Conservation (phyloP, 345 rosid species). For the Brassica carinata region DNA sequence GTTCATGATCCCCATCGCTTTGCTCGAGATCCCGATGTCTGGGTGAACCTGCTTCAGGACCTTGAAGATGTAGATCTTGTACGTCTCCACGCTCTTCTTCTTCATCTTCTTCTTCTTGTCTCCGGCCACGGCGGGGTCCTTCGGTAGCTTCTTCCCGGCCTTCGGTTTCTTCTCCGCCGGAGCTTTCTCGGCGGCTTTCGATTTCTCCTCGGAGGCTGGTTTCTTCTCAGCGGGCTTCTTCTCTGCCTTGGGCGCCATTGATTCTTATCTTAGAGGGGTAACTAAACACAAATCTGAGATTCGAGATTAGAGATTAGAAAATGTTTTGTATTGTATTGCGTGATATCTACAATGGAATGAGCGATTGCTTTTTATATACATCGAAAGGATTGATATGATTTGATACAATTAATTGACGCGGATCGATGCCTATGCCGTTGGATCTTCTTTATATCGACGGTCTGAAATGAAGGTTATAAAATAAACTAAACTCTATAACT, state of each 20-base stretch:
- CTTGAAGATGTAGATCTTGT: conserved; percentile 90
- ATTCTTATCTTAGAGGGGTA: neutral
- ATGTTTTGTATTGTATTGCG: neutral
- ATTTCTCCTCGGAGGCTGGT: conserved; percentile 53
- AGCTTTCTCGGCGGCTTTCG: conserved; percentile 71
- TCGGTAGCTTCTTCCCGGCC: conserved; percentile 84
- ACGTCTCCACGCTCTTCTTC: conserved; percentile 77
- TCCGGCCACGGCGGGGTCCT: conserved; percentile 52
- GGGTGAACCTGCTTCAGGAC: conserved; percentile 67
- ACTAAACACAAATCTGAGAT: conserved; percentile 7
- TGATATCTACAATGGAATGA: neutral
- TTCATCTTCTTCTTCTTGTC: conserved; percentile 76
- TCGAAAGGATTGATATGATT: neutral
- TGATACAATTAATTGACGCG: neutral
- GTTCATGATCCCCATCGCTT: conserved; percentile 87
- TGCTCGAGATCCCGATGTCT: conserved; percentile 62
- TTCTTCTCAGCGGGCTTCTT: conserved; percentile 72
- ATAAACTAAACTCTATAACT: neutral
- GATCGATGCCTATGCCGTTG: conserved; percentile 11
- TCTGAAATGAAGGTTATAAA: neutral
- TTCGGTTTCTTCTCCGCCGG: conserved; percentile 88
- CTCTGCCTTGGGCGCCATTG: conserved; percentile 50
- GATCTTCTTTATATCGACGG: conserved; percentile 36
- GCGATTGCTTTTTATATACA: conserved; percentile 20
- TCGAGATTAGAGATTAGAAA: neutral